Conservation (phyloP, 805 yeast genomes). For the Dipodascopsis uninucleata region DNA sequence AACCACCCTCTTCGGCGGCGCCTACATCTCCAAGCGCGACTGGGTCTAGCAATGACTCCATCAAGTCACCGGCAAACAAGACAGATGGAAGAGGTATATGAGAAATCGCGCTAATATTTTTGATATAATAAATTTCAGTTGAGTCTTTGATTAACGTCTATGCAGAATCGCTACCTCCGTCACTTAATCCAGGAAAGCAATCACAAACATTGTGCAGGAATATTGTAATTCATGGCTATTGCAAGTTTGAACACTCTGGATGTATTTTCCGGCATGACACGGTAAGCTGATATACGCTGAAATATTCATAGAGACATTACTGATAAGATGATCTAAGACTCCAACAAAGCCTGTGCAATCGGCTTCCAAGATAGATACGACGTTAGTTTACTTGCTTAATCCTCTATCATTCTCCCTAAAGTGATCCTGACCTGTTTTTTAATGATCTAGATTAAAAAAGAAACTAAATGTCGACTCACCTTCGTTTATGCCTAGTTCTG, state of each 20-base stretch:
- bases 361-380: slow-evolving; percentile 13
- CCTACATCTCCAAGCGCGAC: not conserved
- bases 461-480: slow-evolving; percentile 57
- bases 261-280: slow-evolving; percentile 73
- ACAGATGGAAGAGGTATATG: no score
- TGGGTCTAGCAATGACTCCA: slow-evolving; percentile 2
- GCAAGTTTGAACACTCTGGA: slow-evolving; percentile 83
- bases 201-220: slow-evolving; percentile 68
- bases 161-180: slow-evolving; percentile 25
- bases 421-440: not conserved
- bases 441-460: slow-evolving; percentile 34
- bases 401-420: not conserved
- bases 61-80: slow-evolving; percentile 10
- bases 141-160: not conserved
- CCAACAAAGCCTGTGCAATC: slow-evolving; percentile 4
- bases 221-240: slow-evolving; percentile 78
- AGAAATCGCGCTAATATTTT: no score
- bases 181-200: slow-evolving; percentile 21
- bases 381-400: no score
- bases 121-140: not conserved
- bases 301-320: not conserved
- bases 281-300: slow-evolving; percentile 27
- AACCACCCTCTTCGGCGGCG: slow-evolving; percentile 10
- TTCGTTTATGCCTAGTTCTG: slow-evolving; percentile 47
- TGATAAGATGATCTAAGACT: not conserved